Evolutionary conservation across 345 rosid species (phyloP).

Genomic region (Aegle marmelos): DNA sequence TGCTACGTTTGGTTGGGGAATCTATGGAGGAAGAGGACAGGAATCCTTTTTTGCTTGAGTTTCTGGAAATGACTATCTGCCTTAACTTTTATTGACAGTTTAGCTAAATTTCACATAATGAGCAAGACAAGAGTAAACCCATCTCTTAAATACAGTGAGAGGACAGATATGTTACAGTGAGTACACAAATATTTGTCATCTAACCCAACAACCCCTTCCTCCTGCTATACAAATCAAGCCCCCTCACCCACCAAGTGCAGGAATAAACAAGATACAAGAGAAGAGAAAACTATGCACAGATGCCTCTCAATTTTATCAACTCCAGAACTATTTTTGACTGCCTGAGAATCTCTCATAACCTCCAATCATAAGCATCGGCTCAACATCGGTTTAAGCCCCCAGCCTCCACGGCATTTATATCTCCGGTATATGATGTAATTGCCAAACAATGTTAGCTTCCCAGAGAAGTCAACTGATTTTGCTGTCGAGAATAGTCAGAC

Average conservation of each 20-base stretch:
- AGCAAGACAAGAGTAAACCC: neutral
- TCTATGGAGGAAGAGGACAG: neutral
- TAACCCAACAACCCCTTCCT: neutral
- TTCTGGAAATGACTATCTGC: too few relatives aligned
- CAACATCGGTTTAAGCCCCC: neutral
- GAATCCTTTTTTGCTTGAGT: neutral
- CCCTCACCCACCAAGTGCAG: conserved; percentile 1
- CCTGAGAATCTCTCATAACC: neutral
- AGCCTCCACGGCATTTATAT: neutral
- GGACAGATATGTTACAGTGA: neutral
- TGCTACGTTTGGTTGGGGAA: too few relatives aligned
- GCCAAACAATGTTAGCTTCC: neutral
- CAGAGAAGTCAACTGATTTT: neutral
- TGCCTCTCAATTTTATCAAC: neutral
- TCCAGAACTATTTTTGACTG: neutral
- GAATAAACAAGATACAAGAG: neutral
- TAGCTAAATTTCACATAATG: neutral
- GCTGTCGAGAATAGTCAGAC: neutral
- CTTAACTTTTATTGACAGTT: too few relatives aligned
- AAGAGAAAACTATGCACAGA: neutral
- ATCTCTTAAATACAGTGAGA: neutral
- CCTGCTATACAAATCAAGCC: conserved; percentile 15
- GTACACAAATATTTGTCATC: neutral
- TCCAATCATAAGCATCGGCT: neutral
- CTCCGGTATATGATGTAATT: neutral